Percentiles rank a stretch among this genome's conserved stretches.
Evolutionary conservation across 345 rosid genomes (phyloP).

Genomic region (Rhizophora apiculata): DNA sequence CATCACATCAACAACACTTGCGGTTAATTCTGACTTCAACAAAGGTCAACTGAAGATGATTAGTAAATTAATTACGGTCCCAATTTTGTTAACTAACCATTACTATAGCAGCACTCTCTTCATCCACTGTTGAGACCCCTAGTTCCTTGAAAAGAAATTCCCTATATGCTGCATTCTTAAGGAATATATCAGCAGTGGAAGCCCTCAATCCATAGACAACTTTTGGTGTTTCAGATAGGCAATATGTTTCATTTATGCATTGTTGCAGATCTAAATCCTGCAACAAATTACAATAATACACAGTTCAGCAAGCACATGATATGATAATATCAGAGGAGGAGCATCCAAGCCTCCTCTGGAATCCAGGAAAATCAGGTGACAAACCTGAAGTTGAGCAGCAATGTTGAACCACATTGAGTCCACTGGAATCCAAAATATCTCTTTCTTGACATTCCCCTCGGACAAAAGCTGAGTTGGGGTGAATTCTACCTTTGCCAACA

Average conservation of each 20-base stretch:
- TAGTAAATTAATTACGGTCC: background rate
- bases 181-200: constrained; percentile 29
- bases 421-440: constrained; percentile 32
- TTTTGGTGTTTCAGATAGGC: constrained; percentile 28
- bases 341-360: background rate
- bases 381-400: constrained; percentile 31
- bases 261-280: constrained; percentile 27
- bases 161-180: constrained; percentile 31
- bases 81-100: constrained; percentile 11
- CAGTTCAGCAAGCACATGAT: background rate
- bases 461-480: constrained; percentile 25
- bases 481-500: constrained; percentile 29
- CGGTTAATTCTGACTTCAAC: no score
- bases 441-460: constrained; percentile 19
- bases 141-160: constrained; percentile 26
- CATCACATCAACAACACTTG: background rate
- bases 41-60: no score
- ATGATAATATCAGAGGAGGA: background rate
- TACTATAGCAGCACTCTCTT: constrained; percentile 37
- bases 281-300: background rate
- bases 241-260: constrained; percentile 31
- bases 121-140: constrained; percentile 36
- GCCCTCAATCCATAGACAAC: constrained; percentile 29
- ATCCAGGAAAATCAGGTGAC: background rate
- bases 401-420: constrained; percentile 25